A percentile compares a stretch with the other conserved stretches of the same genome.
phyloP scores from a whole-genome alignment of 441 rosid species.

The Oxalis stricta region DNA sequence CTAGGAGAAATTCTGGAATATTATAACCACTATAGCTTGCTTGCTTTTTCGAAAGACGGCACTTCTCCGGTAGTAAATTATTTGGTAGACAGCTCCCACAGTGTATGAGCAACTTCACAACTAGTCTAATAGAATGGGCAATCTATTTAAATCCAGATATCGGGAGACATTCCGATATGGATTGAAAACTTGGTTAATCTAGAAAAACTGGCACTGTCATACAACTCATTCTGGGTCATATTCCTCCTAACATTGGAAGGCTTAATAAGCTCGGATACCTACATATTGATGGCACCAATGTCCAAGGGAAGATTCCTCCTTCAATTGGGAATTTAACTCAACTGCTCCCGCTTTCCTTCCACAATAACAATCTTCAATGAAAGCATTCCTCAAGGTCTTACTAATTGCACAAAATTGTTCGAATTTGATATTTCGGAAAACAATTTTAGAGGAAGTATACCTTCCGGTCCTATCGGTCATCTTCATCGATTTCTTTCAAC shows the following conservation, averaged over 20 bases:
- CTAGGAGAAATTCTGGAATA: conserved; percentile 3
- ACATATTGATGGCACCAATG: neutral
- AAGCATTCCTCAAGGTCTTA: neutral
- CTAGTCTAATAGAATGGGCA: neutral
- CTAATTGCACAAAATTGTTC: neutral
- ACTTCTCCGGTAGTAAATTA: neutral
- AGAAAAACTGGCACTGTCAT: neutral
- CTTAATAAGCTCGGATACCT: neutral
- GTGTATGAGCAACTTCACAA: conserved; percentile 5
- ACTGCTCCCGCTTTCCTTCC: neutral
- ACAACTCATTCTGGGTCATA: neutral
- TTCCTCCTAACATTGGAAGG: neutral
- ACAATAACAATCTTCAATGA: neutral
- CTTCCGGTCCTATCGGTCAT: neutral
- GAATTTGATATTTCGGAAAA: neutral
- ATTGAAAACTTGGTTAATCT: neutral
- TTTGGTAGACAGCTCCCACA: conserved; percentile 6
- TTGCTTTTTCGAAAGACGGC: neutral
- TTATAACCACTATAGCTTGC: conserved; percentile 1
- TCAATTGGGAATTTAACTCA: conserved; percentile 1
- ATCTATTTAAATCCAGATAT: neutral
- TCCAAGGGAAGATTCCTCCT: neutral
- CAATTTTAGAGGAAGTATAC: neutral
- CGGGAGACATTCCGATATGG: conserved; percentile 1
- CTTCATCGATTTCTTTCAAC: conserved; percentile 4